Evolutionary conservation across 2,329 filamentous ascomycete species (phyloP), one percentile per base, ranked within the genome.

Genomic region (Stagonosporopsis vannaccii): DNA sequence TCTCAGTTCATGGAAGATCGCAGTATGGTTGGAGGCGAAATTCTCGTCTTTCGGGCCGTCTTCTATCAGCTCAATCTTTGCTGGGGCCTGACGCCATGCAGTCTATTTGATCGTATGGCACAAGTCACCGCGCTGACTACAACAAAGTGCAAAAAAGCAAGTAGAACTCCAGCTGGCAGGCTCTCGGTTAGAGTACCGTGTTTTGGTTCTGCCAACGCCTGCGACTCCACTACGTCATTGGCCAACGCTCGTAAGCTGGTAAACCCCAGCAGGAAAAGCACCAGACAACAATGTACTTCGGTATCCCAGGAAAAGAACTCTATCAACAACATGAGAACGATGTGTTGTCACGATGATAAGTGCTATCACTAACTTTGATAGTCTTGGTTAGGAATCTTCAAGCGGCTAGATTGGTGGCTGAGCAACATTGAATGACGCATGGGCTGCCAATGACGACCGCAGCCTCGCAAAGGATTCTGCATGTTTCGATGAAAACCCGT

Each of bases 381-480:
- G 45, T 50, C 45, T n/a, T 45, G 40, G 45, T 25, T 8, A 9
- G 17, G 22, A 5, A 6, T 20, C 52, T 39, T 49, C 32, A 50
- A 50, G 41, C 33, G 45, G 52, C 45, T 55, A 55, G 45, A 11
- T 35, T 12, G 43, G 53, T 56, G 53, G 53, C 53, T 56, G 46
- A 56, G 53, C 53, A 51, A 39, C 40, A 50, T 47, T 43, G 53
- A 12, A 56, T 56, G 53, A 56, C 53, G 53, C 46, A 49, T 19
- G n/a, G 26, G 35, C 46, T 46, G 28, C 47, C 42, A 56, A 51
- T 51, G 47, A 56, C 53, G 53, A 33, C 47, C 30, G 19, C 30
- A 39, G 47, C 41, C 52, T 51, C 17, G 20, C 20, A 25, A 23
- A 19, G n/a, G 33, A 45, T 45, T 40, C 40, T 44, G 51, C 45